Evolutionary conservation across 2,329 filamentous ascomycete genomes (phyloP), one percentile per base, ranked within the genome.

Genomic region (Trichoderma polysporum): DNA sequence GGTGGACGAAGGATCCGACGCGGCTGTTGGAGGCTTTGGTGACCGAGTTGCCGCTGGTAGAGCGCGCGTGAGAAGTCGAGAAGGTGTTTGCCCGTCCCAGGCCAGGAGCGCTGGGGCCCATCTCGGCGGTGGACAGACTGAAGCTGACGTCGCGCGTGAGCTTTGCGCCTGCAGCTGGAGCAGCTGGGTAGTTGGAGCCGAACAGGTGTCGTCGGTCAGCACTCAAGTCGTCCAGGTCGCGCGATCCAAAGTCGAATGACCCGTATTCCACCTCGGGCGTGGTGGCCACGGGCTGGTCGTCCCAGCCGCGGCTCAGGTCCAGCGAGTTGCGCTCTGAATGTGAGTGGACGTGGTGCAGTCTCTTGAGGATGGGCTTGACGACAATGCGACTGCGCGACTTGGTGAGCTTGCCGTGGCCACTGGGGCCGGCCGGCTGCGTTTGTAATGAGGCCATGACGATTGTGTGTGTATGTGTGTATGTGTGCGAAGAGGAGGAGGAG

Each of bases 351-450:
- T 71, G 70, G 61, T 79, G 77, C 68, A 85, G 74, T 74, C 88
- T 89, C 76, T 88, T 88, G 62, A 90, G 78, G 52, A 89, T 88
- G 10, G 87, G 87, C 76, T 88, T 89, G 70, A 87, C 84, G 68
- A 80, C 79, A 67, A 79, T 79, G 71, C 82, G 83, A 62, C 77
- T 76, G 71, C 80, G 79, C 59, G 80, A 73, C 74, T 86, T 87
- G 73, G 79, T 75, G 70, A 77, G 72, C 67, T 76, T 77, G 58
- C 70, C 70, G 63, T 72, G 35, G 35, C 66, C n/a, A 27, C 62
- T 37, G 10, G 50, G 68, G 66, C 67, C 59, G 17, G 68, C 52
- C 60, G 70, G 68, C 58, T 70, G 70, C 37, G 70, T 62, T 68
- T 74, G 82, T 69, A 74, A 74, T 64, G 76, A 74, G 53, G 71